These are phyloP conservation scores for Arthroderma sp. DNA, from an alignment of 2,329 filamentous ascomycete species.

Conservation along the genomic window DNA sequence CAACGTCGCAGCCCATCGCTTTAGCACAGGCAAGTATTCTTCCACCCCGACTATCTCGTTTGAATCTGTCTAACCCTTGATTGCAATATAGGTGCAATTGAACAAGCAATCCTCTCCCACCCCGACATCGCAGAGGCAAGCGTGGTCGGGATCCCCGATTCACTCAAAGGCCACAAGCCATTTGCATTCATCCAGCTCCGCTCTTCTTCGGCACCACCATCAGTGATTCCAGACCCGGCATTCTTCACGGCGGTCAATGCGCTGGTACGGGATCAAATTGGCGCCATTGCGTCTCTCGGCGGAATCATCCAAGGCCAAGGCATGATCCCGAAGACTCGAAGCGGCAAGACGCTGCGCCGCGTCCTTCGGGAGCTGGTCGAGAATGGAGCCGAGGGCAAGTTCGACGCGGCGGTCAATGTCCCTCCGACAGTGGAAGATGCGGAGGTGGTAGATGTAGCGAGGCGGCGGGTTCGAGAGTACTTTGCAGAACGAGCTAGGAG, in stretches of 20 bases:
- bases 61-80: constrained; percentile 8
- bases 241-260: constrained; percentile 34
- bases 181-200: constrained; percentile 71
- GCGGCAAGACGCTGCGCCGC: constrained; percentile 77
- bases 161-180: constrained; percentile 77
- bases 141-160: constrained; percentile 73
- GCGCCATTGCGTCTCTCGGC: constrained; percentile 71
- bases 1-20: constrained; percentile 86
- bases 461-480: constrained; percentile 59
- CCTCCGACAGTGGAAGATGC: constrained; percentile 79
- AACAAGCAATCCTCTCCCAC: constrained; percentile 79
- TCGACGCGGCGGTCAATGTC: constrained; percentile 57
- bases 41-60: not conserved
- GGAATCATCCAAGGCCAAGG: constrained; percentile 73
- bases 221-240: constrained; percentile 24
- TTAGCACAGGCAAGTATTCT: constrained; percentile 58
- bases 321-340: constrained; percentile 84
- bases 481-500: constrained; percentile 41
- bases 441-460: constrained; percentile 60
- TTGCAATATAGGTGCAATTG: constrained; percentile 55
- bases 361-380: constrained; percentile 75
- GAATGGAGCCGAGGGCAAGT: constrained; percentile 61
- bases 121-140: constrained; percentile 68
- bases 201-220: constrained; percentile 10
- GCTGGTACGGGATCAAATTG: constrained; percentile 66